A percentile compares a stretch with the other conserved stretches of the same genome.
Evolutionary conservation across 768 basidiomycete genomes (phyloP).

Genomic region (Leccinellum albellum): DNA sequence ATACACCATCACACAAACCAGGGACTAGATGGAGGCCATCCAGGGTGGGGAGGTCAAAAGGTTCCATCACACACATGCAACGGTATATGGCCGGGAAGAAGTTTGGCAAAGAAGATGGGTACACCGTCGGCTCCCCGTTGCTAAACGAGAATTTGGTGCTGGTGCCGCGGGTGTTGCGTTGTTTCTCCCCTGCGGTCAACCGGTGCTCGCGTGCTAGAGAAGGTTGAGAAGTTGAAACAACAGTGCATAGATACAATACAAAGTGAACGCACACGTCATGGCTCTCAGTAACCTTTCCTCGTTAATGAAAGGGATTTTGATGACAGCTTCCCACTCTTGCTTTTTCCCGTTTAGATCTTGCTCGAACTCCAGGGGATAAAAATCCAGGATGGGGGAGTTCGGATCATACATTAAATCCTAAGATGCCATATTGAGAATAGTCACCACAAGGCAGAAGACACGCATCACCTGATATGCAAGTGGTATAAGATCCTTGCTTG

Average conservation of each 20-base stretch:
- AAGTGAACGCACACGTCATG: conserved; percentile 58
- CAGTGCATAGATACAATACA: neutral
- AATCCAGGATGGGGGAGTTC: conserved; percentile 86
- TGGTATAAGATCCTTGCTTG: conserved; percentile 87
- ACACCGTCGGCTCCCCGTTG: conserved; percentile 56
- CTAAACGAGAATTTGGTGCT: conserved; percentile 78
- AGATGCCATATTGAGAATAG: neutral
- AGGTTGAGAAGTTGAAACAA: neutral
- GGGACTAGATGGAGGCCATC: conserved; percentile 79
- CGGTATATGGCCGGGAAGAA: conserved; percentile 89
- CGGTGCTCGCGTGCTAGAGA: conserved; percentile 69
- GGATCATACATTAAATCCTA: conserved; percentile 88
- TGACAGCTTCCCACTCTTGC: conserved; percentile 97
- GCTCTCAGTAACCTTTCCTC: conserved; percentile 71
- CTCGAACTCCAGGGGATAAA: conserved; percentile 91
- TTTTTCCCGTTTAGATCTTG: conserved; percentile 97
- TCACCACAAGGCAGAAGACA: neutral
- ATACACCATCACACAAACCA: conserved; percentile 86
- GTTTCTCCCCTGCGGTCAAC: conserved; percentile 69
- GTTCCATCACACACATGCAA: conserved; percentile 74
- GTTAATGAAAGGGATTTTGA: conserved; percentile 98
- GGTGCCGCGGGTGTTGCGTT: conserved; percentile 73
- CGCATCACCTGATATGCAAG: conserved; percentile 69
- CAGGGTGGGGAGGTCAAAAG: conserved; percentile 86
- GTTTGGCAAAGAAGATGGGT: conserved; percentile 89